These are phyloP conservation scores for Globisporangium irregulare DNA, from an alignment of 352 stramenopile genomes.

Conservation along the genomic window DNA sequence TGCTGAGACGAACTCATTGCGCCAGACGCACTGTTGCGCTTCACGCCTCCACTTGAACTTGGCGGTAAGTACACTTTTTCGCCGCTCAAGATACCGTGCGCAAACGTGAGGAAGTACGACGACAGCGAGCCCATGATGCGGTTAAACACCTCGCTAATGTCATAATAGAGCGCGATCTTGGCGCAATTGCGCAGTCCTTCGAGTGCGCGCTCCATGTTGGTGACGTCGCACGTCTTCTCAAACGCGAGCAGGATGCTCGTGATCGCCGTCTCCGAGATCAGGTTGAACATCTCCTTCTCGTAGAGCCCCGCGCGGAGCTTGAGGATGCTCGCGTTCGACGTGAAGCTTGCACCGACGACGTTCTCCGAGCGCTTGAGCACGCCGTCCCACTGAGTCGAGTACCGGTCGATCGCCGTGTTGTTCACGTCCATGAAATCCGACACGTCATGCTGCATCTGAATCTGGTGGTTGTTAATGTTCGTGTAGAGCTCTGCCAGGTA, in stretches of 20 bases:
- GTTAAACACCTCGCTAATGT: slow-evolving; percentile 80
- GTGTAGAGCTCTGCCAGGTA: slow-evolving; percentile 79
- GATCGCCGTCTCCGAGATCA: slow-evolving; percentile 78
- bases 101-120: slow-evolving; percentile 84
- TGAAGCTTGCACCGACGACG: slow-evolving; percentile 84
- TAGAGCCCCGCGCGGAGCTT: slow-evolving; percentile 82
- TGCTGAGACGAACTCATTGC: background rate
- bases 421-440: slow-evolving; percentile 73
- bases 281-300: slow-evolving; percentile 87
- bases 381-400: slow-evolving; percentile 86
- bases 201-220: slow-evolving; percentile 80
- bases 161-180: slow-evolving; percentile 85
- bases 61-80: slow-evolving; percentile 79
- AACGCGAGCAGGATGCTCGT: slow-evolving; percentile 80
- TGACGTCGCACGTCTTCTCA: slow-evolving; percentile 80
- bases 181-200: slow-evolving; percentile 81
- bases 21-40: slow-evolving; percentile 15
- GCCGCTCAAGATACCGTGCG: slow-evolving; percentile 76
- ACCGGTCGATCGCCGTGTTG: slow-evolving; percentile 70
- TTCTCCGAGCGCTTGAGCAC: slow-evolving; percentile 86
- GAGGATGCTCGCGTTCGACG: slow-evolving; percentile 80
- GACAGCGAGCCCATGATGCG: slow-evolving; percentile 75
- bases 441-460: slow-evolving; percentile 88
- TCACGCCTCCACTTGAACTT: slow-evolving; percentile 26
- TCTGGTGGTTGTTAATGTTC: slow-evolving; percentile 80